Evolutionary conservation across 768 basidiomycete genomes (phyloP), one percentile per base, ranked within the genome.

Genomic region (Thelephora ganbajun): DNA sequence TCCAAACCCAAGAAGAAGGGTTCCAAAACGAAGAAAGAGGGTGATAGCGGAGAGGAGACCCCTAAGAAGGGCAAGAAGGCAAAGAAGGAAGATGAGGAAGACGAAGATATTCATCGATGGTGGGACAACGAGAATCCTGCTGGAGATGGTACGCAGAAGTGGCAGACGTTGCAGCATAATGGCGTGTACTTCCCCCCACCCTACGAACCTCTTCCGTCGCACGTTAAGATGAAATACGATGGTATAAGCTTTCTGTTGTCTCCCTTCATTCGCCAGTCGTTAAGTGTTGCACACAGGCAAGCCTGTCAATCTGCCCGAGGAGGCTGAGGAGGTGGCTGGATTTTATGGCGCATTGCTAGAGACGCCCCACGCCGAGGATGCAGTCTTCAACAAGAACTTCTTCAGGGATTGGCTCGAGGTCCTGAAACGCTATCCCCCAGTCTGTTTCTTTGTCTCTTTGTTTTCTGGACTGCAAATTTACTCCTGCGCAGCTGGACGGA

Each of bases 121-220:
- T 96, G 92, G 94, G 85, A 91, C 56, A 64, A 70, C 50, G 67
- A 74, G 54, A 73, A 83, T 53, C 71, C 69, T 26, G 76, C 84
- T 49, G 79, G 77, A 46, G 88, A 91, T 58, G 86, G 78, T 11
- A 71, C 78, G 35, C 69, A 78, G 48, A 96, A 97, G 63, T 99
- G 96, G 96, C 76, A 77, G 51, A 96, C 90, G n/a, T 74, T 99
- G 45, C 83, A 90, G 58, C 96, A 99, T 65, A 79, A 76, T 54
- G 96, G 93, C 44, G 92, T 99, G 35, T 74, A 92, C 53, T 99
- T 99, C 66, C 96, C 96, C 51, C 90, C 90, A 44, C 83, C 92
- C 2, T 99, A 99, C 61, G 81, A 89, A 57, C 74, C 84, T 6
- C 68, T 96, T 47, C 91, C 96, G 1, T 63, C 70, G 6, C 57